Evolutionary conservation across 345 rosid genomes (phyloP).

Genomic region (Gossypium australe): DNA sequence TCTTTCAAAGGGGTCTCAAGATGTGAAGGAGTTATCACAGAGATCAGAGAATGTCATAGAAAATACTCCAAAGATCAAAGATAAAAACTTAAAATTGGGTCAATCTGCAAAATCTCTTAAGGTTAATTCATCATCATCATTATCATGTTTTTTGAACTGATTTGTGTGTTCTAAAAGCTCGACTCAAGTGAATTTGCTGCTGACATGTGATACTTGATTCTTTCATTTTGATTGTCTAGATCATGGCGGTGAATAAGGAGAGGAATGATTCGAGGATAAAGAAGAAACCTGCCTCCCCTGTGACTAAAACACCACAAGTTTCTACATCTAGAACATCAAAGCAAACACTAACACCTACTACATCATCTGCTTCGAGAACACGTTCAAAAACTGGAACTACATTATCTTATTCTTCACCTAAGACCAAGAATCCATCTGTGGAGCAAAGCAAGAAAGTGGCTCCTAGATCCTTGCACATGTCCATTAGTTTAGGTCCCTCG

Average conservation of each 20-base stretch:
- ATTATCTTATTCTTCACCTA: conserved; percentile 26
- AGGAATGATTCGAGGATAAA: conserved; percentile 15
- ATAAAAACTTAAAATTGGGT: conserved; percentile 28
- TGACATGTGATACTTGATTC: background rate
- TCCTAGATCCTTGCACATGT: conserved; percentile 72
- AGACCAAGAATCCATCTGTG: conserved; percentile 28
- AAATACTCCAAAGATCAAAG: conserved; percentile 20
- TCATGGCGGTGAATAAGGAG: conserved; percentile 27
- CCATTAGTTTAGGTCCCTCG: conserved; percentile 49
- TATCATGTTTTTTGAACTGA: background rate
- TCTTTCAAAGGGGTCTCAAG: conserved; percentile 13
- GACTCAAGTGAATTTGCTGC: background rate
- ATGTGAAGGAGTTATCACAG: conserved; percentile 23
- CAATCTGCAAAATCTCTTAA: conserved; percentile 37
- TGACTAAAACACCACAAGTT: conserved; percentile 34
- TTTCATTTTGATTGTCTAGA: conserved; percentile 29
- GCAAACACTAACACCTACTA: conserved; percentile 32
- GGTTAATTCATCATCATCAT: conserved; percentile 39
- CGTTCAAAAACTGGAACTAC: conserved; percentile 31
- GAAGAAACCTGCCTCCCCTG: conserved; percentile 34
- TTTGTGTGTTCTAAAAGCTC: background rate
- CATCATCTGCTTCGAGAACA: conserved; percentile 33
- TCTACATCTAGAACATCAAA: conserved; percentile 51
- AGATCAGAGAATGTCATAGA: conserved; percentile 28
- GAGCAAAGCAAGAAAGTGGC: conserved; percentile 48